Base-by-base conservation (phyloP, 106 monocot species). In the Ottelia alismoides region DNA sequence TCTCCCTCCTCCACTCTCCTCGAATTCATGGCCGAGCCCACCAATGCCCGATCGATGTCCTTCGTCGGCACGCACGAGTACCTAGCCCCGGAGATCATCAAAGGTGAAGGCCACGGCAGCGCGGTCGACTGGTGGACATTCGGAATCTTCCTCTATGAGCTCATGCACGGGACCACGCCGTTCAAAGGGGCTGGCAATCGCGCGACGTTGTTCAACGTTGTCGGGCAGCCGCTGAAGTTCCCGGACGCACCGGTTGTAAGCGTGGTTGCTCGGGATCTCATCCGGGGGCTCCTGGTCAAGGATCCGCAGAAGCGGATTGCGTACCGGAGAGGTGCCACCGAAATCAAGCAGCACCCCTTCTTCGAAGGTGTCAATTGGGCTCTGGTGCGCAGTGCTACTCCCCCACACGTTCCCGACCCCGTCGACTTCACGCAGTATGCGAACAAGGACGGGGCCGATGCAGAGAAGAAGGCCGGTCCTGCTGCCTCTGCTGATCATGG, bases 11-110 rank as follows among this genome's bases (percentile, higher is more conserved):
- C 47, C 11, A 5, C 60, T 26, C 45, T 60, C 16, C 60, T 47
- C n/a, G 46, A 60, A 47, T n/a, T 60, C 2, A 47, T 60, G 47
- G 60, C 47, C 10, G 60, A 60, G 47, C 60, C 60, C 47, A 60
- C 60, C 17, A 25, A 27, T n/a, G 60, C 60, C 1, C 45, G 60
- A 14, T 60, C 60, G 16, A 60, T 47, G 45, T 60, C 60, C 0
- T 60, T 60, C 22, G 60, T 60, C 25, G 60, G 60, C 45, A 60
- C 60, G 17, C 60, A 60, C 22, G 60, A 60, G 47, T 60, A 60
- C 60, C 25, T 60, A 14, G 57, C 57, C 11, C 57, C 57, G 57
- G 57, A 60, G n/a, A n/a, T n/a, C n/a, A n/a, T n/a, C n/a, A n/a
- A 45, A 16, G 60, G 60, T 3, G 60, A 60, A 20, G 60, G 60